These are phyloP conservation scores for Phytophthora brassicae DNA, from an alignment of 352 stramenopile species.

Conservation along the genomic window DNA sequence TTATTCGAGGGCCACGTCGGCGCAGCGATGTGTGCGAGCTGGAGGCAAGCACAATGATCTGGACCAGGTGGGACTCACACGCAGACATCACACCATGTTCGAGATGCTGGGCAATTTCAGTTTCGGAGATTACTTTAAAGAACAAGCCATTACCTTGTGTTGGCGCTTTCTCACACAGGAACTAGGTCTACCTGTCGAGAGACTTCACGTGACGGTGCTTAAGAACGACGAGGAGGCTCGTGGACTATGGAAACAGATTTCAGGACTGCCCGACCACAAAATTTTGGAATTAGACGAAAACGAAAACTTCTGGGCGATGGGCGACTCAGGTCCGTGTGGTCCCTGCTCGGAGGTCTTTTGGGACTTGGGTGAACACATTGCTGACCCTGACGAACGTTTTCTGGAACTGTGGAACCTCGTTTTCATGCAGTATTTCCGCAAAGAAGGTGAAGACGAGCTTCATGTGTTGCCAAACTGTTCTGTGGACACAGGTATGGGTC, in stretches of 20 bases:
- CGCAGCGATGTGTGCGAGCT: slow-evolving; percentile 96
- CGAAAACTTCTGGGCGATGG: slow-evolving; percentile 98
- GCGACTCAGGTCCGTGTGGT: slow-evolving; percentile 92
- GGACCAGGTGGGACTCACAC: slow-evolving; percentile 96
- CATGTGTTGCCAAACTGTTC: slow-evolving; percentile 89
- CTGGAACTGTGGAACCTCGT: slow-evolving; percentile 98
- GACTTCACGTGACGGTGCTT: slow-evolving; percentile 74
- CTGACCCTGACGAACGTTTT: slow-evolving; percentile 79
- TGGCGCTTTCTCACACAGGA: slow-evolving; percentile 95
- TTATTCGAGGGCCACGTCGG: slow-evolving; percentile 91
- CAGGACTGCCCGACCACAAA: slow-evolving; percentile 49
- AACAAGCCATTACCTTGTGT: slow-evolving; percentile 93
- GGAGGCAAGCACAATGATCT: slow-evolving; percentile 99
- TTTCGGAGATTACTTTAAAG: slow-evolving; percentile 98
- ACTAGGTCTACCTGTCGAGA: slow-evolving; percentile 55
- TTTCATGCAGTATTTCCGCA: slow-evolving; percentile 97
- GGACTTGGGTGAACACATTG: slow-evolving; percentile 82
- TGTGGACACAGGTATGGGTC: slow-evolving; percentile 97
- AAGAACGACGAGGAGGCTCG: slow-evolving; percentile 63
- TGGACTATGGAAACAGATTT: slow-evolving; percentile 57
- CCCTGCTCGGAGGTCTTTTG: slow-evolving; percentile 96
- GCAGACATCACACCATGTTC: slow-evolving; percentile 98
- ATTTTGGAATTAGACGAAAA: slow-evolving; percentile 76
- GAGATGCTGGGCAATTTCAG: slow-evolving; percentile 99
- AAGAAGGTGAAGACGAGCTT: slow-evolving; percentile 74